Base-by-base conservation (phyloP, 2,329 filamentous ascomycete species). In the Epichloe elymi region DNA sequence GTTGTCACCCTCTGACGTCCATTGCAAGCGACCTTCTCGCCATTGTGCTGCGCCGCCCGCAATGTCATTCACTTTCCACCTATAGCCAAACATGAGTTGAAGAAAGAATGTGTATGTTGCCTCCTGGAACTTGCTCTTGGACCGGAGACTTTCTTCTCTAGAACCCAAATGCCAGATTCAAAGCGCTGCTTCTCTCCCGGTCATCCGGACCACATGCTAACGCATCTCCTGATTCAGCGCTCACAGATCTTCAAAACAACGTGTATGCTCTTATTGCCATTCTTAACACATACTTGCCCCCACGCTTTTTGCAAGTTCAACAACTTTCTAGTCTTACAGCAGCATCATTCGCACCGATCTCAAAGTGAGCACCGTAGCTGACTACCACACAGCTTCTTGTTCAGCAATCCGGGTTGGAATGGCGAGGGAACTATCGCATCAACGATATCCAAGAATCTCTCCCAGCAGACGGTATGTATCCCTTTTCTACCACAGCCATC, bases 371-470 rank as follows among this genome's bases (percentile, higher is more conserved):
- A 26, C 20, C 52, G 49, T 53, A 23, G 43, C 50, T 51, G 47
- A 57, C 53, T 44, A 33, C 12, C 11, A 14, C 14, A 33, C 51
- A 80, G 78, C 66, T 72, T 80, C 63, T 69, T 81, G 54, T 78
- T 81, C 64, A 80, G 74, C 66, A 79, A 80, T 63, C 78, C 78
- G 33, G 71, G 70, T 51, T 80, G 74, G 71, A 68, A 66, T 49
- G 73, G 74, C 57, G 69, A 69, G 50, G 68, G 68, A 54, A 73
- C 72, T 20, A 65, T 74, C 50, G 71, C 76, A 40, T 75, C 71
- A 55, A 78, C 74, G 51, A 70, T 79, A 54, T 71, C 80, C 56
- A 68, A 70, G 55, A 81, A 81, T 59, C 72, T 81, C 54, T 80
- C 76, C 30, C 73, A 74, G 43, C 62, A 76, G 52, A 74, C 75